Evolutionary conservation across 345 rosid species (phyloP), one percentile per base, ranked within the genome.

Genomic region (Capsella bursapastoris): DNA sequence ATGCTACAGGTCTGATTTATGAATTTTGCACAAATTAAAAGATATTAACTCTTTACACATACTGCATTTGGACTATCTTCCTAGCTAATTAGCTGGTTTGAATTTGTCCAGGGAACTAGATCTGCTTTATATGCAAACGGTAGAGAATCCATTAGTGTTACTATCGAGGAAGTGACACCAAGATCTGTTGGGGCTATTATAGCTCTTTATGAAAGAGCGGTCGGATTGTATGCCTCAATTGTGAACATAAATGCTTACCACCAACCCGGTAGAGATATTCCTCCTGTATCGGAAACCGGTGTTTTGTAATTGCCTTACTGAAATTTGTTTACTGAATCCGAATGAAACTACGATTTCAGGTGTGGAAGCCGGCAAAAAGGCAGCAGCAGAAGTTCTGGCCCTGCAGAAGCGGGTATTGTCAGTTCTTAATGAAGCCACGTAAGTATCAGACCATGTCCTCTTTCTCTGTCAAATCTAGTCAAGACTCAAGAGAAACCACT

Each of bases 351-450:
- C 62, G 32, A 47, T 62, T 45, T 74, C 62, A 95, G 97, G 99
- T 69, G 99, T 95, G 67, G 99, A 95, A 86, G 99, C 97, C 56
- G 99, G 99, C 71, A 92, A 95, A 74, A 92, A 89, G 70, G 97
- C 99, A 49, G 99, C 99, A 15, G 97, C 93, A 63, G 97, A 95
- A 80, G 97, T 95, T 64, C 82, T 95, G 57, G 94, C 97, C 69
- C 89, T 95, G 67, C 99, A 95, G 76, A 95, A 90, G 80, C 93
- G 96, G 63, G 97, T 95, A 67, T 82, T 95, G 82, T 85, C 93
- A 14, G 97, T 95, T 16, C 93, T 95, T 7, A 90, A 89, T 57
- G 97, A 95, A 80, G 97, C 99, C 74, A 95, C 91, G 99, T 95
- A 79, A 71, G 59, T 45, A 64, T 45, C 65, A 29, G 61, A 58